These are phyloP conservation scores for Paxillus ammoniavirescens DNA, from an alignment of 768 basidiomycete genomes.

Conservation along the genomic window DNA sequence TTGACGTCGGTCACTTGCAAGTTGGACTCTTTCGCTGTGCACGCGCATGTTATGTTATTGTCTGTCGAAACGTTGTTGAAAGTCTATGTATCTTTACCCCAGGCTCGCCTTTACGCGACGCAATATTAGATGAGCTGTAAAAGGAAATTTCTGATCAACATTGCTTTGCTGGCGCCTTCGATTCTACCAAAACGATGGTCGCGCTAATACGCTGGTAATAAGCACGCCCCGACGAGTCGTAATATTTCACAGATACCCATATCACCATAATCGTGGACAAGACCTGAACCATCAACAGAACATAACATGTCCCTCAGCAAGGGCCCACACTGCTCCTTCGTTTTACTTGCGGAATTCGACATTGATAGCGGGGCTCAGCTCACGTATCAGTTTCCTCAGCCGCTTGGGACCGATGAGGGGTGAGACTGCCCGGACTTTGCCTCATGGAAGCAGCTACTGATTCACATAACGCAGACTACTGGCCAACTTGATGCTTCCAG, in stretches of 20 bases:
- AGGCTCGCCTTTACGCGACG: not conserved
- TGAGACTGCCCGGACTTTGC: conserved; percentile 33
- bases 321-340: conserved; percentile 84
- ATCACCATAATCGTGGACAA: not conserved
- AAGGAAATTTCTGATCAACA: conserved; percentile 24
- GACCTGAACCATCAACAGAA: not conserved
- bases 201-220: not conserved
- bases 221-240: not conserved
- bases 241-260: conserved; percentile 8
- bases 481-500: conserved; percentile 97
- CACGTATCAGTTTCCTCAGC: conserved; percentile 94
- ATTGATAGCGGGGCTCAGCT: conserved; percentile 92
- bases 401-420: conserved; percentile 94
- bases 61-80: not conserved
- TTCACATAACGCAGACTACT: conserved; percentile 57
- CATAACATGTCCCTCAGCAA: conserved; percentile 50
- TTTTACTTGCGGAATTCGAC: conserved; percentile 98
- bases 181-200: conserved; percentile 5
- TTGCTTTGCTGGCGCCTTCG: not conserved
- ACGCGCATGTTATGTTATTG: not conserved
- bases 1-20: conserved; percentile 2
- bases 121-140: conserved; percentile 14
- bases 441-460: conserved; percentile 2
- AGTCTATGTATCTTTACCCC: not conserved
- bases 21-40: not conserved